phyloP scores from a whole-genome alignment of 73 alveolate genomes.

The Diophrys sp. region DNA sequence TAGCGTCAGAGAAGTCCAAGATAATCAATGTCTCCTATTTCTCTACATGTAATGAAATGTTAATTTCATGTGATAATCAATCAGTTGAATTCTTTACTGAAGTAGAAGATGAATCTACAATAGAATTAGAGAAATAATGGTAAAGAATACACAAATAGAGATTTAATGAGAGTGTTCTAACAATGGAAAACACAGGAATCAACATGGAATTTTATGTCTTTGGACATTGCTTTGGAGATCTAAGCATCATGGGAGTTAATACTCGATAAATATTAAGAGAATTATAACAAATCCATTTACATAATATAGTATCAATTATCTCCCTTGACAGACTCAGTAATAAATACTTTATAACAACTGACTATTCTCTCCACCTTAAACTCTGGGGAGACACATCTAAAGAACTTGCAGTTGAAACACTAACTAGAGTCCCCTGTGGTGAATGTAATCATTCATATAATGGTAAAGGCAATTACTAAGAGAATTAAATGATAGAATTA shows the following conservation, averaged over 20 bases:
- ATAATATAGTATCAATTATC: not conserved
- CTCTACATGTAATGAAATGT: not conserved
- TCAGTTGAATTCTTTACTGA: not conserved
- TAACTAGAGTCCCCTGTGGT: not conserved
- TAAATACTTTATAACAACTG: not conserved
- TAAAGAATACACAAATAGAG: not conserved
- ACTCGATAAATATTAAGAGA: not conserved
- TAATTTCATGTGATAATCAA: not conserved
- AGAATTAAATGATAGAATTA: not conserved
- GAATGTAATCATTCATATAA: not conserved
- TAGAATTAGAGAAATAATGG: no score
- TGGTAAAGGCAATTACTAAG: not conserved
- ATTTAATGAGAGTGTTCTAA: not conserved
- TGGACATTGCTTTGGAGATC: constrained; percentile 1
- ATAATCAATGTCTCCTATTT: no score
- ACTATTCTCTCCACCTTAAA: not conserved
- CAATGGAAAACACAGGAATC: not conserved
- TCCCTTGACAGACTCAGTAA: not conserved
- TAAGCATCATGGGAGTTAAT: not conserved
- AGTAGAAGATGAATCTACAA: not conserved
- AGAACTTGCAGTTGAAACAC: not conserved
- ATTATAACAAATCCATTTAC: not conserved
- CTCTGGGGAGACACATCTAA: not conserved
- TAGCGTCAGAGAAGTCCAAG: not conserved
- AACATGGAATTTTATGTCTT: not conserved